phyloP scores from a whole-genome alignment of 225 moss, liverwort and hornwort species.

The Marchantia paleacea region DNA sequence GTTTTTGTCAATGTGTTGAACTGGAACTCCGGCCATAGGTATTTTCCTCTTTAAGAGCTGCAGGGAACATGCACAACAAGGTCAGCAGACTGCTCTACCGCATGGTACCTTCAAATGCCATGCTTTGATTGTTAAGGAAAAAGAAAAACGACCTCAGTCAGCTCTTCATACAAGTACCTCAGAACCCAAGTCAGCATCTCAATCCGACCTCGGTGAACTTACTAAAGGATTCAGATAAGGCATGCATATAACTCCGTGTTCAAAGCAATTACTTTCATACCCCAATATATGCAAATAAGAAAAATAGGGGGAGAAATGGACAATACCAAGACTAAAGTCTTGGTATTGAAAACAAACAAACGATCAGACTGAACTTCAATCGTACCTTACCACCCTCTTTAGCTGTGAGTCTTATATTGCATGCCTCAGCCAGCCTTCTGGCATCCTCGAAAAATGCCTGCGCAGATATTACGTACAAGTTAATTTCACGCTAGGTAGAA shows the following conservation, averaged over 20 bases:
- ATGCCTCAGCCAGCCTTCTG: slow-evolving; percentile 53
- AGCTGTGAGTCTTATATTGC: slow-evolving; percentile 56
- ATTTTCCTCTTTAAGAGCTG: slow-evolving; percentile 65
- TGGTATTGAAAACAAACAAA: too few relatives aligned
- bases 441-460: slow-evolving; percentile 86
- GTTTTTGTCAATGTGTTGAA: slow-evolving; percentile 61
- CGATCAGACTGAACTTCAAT: not conserved
- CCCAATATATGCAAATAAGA: not conserved
- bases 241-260: not conserved
- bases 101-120: not conserved
- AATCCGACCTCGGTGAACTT: not conserved
- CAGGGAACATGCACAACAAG: not conserved
- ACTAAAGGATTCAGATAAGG: not conserved
- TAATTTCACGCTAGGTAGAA: too few relatives aligned
- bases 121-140: not conserved
- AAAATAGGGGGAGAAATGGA: not conserved
- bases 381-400: slow-evolving; percentile 76
- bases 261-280: not conserved
- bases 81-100: not conserved
- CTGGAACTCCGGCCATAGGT: slow-evolving; percentile 71
- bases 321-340: not conserved
- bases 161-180: not conserved
- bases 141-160: not conserved
- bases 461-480: slow-evolving; percentile 14
- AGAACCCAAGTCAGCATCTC: not conserved